These are phyloP conservation scores for Boletus subparvulus DNA, from an alignment of 768 basidiomycete species.

Conservation along the genomic window DNA sequence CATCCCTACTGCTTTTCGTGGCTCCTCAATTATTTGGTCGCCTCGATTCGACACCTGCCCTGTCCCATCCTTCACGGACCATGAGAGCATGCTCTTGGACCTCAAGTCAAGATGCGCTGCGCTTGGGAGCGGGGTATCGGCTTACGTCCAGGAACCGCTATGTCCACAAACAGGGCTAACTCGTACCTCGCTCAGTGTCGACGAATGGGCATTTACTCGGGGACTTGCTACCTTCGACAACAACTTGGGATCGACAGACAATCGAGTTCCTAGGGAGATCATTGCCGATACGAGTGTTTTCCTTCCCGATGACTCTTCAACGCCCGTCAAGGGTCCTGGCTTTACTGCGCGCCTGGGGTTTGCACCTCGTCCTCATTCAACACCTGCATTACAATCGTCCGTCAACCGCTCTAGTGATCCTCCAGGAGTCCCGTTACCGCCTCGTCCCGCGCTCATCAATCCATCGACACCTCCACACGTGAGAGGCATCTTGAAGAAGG, in stretches of 20 bases:
- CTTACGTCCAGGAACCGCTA: slow-evolving; percentile 6
- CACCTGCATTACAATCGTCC: slow-evolving; percentile 4
- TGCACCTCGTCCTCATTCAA: background rate
- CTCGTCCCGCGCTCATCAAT: slow-evolving; percentile 23
- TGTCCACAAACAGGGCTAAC: background rate
- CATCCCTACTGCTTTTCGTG: slow-evolving; percentile 44
- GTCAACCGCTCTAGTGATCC: slow-evolving; percentile 10
- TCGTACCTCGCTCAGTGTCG: slow-evolving; percentile 19
- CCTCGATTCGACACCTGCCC: slow-evolving; percentile 26
- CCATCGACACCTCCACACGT: slow-evolving; percentile 31
- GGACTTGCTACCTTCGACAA: slow-evolving; percentile 30
- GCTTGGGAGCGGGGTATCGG: slow-evolving; percentile 17
- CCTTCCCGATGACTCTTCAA: slow-evolving; percentile 15
- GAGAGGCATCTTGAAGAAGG: slow-evolving; percentile 40
- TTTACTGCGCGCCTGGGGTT: background rate
- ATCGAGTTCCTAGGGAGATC: background rate
- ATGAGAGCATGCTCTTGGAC: slow-evolving; percentile 38
- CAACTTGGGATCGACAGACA: slow-evolving; percentile 10
- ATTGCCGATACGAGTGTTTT: slow-evolving; percentile 7
- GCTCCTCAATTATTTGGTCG: slow-evolving; percentile 34
- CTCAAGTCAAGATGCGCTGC: slow-evolving; percentile 35
- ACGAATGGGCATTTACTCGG: slow-evolving; percentile 39
- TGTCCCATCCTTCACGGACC: slow-evolving; percentile 25
- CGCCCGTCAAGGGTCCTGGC: slow-evolving; percentile 1
- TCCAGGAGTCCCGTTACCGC: slow-evolving; percentile 22